Conservation (phyloP, 306 rosid genomes). For the Rubus idaeus region DNA sequence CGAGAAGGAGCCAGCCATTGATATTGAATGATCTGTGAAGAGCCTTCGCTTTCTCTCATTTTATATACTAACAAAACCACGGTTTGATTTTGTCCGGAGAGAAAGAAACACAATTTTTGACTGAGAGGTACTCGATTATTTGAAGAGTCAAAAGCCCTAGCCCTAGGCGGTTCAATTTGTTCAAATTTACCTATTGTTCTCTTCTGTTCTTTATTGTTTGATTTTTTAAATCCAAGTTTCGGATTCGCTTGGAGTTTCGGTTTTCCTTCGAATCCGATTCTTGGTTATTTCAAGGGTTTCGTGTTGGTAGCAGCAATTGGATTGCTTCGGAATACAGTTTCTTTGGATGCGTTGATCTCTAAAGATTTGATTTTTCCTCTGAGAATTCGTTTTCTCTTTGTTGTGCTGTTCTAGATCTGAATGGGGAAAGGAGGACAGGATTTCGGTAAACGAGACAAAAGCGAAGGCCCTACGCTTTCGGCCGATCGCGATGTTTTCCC, state of each 20-base stretch:
- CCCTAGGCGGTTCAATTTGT: not conserved
- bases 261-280: not conserved
- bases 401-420: constrained; percentile 24
- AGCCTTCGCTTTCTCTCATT: not conserved
- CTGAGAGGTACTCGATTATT: not conserved
- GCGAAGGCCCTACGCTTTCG: constrained; percentile 15
- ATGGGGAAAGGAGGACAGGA: constrained; percentile 65
- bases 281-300: not conserved
- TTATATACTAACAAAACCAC: not conserved
- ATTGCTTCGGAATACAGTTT: not conserved
- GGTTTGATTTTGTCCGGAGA: constrained; percentile 11
- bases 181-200: not conserved
- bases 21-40: not conserved
- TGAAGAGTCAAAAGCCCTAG: not conserved
- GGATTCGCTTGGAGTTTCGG: not conserved
- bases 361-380: not conserved
- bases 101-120: constrained; percentile 21
- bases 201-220: not conserved
- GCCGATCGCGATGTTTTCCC: constrained; percentile 41
- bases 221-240: not conserved
- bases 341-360: not conserved
- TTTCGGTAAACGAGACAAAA: constrained; percentile 44
- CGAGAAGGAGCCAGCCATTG: not conserved
- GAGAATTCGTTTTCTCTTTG: not conserved
- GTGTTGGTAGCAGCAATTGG: not conserved